Base-by-base conservation (phyloP, 495 filamentous ascomycete genomes). In the Hapsidospora chrysogenum region DNA sequence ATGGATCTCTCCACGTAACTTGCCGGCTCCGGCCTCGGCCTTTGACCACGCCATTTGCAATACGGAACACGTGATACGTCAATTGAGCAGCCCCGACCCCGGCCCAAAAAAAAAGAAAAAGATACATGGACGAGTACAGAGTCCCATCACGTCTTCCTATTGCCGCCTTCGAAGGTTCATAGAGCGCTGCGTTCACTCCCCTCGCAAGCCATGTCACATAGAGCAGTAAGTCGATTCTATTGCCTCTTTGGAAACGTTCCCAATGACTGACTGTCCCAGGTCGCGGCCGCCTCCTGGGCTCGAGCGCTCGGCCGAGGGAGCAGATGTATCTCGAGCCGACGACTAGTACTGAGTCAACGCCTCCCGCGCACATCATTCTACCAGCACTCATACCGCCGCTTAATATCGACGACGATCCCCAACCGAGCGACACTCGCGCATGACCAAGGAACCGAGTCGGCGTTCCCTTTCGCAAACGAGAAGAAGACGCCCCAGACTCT, bases 401-500 rank as follows among this genome's bases (percentile, higher is more conserved):
- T 26, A 7, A 26, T 26, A 7, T 7, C 23, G 7, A 26, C 23
- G 7, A 26, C 23, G n/a, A 7, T n/a, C 23, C n/a, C 23, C 23
- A n/a, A 26, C 23, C 23, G 23, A 7, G 23, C 23, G 23, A 26
- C 23, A 26, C 7, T n/a, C n/a, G 7, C 23, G n/a, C 23, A 7
- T n/a, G 23, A 7, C 23, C 23, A 26, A 26, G 23, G 23, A n/a
- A 26, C 7, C 23, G 23, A 26, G 23, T 26, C n/a, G 7, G 7
- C 23, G n/a, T n/a, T n/a, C n/a, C n/a, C n/a, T n/a, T n/a, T n/a
- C n/a, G n/a, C n/a, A n/a, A n/a, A n/a, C n/a, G n/a, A n/a, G n/a
- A n/a, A 15, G 20, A 25, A 34, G 4, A 36, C 28, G 1, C 70
- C 74, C 0, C 87, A 94, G 53, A 93, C 84, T 34, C 56, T 92